A percentile compares a stretch with the other conserved stretches of the same genome.
phyloP scores from a whole-genome alignment of 129 eudicot genomes.

The Deinandra increscens region DNA sequence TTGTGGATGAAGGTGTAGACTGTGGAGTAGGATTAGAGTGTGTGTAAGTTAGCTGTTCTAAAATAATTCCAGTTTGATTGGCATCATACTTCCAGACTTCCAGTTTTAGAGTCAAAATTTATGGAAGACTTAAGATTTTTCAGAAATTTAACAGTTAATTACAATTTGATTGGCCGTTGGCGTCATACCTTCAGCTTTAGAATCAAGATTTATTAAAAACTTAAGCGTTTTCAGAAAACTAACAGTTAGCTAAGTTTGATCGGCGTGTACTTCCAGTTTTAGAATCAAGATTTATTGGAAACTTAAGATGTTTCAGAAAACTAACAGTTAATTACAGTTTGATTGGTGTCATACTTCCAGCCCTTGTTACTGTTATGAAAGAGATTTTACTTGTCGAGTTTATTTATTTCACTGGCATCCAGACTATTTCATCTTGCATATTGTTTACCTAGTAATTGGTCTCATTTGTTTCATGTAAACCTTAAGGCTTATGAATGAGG shows the following conservation, averaged over 20 bases:
- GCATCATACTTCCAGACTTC: neutral
- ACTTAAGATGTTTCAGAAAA: neutral
- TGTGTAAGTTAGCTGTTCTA: too few relatives aligned
- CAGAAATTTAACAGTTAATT: neutral
- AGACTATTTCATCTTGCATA: neutral
- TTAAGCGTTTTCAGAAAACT: neutral
- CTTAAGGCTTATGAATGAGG: conserved; percentile 5
- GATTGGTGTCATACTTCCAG: neutral
- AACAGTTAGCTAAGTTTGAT: neutral
- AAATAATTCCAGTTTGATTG: neutral
- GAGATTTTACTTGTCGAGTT: neutral
- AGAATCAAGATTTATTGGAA: conserved; percentile 5
- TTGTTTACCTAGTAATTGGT: conserved; percentile 7
- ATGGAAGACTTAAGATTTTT: neutral
- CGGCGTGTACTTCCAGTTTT: neutral
- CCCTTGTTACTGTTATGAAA: neutral
- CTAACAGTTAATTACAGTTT: neutral
- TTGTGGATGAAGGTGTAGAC: too few relatives aligned
- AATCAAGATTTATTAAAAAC: neutral
- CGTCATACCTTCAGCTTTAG: neutral
- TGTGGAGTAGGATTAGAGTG: too few relatives aligned
- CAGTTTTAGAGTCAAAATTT: conserved; percentile 13
- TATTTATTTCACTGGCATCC: neutral
- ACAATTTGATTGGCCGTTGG: neutral
- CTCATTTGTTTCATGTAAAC: conserved; percentile 1